These are phyloP conservation scores for Scleroderma citrinum DNA, from an alignment of 768 basidiomycete genomes.

Conservation along the genomic window DNA sequence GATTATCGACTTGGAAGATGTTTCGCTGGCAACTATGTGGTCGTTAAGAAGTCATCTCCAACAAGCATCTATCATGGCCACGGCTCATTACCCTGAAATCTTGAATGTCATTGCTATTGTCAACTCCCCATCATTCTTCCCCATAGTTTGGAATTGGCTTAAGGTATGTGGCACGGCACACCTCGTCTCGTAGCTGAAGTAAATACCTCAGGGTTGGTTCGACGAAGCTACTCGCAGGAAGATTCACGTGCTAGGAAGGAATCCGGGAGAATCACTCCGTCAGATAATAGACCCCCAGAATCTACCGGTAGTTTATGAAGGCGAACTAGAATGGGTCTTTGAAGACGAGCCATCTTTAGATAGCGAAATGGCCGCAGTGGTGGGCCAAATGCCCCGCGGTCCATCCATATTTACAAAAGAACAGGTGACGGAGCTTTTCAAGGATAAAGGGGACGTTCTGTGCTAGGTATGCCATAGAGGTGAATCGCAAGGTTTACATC, in stretches of 20 bases:
- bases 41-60: conserved; percentile 63
- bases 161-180: conserved; percentile 38
- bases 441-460: too few relatives aligned
- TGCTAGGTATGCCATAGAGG: too few relatives aligned
- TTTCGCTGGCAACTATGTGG: conserved; percentile 65
- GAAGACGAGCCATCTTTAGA: conserved; percentile 65
- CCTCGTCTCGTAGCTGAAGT: background rate
- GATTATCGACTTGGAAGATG: conserved; percentile 67
- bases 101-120: conserved; percentile 61
- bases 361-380: conserved; percentile 37
- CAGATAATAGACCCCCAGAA: conserved; percentile 42
- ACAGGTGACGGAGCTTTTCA: conserved; percentile 4
- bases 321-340: conserved; percentile 64
- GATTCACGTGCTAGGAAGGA: conserved; percentile 65
- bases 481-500: too few relatives aligned
- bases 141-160: conserved; percentile 80
- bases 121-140: conserved; percentile 79
- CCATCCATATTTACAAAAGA: conserved; percentile 48
- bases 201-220: conserved; percentile 54
- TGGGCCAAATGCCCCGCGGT: conserved; percentile 52
- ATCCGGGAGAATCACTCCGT: conserved; percentile 47
- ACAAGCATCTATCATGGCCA: conserved; percentile 68
- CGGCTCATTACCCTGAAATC: conserved; percentile 80
- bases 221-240: conserved; percentile 75
- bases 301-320: conserved; percentile 70